Evolutionary conservation across 192 early-diverging fungal genomes (phyloP).

Genomic region (Umbelopsis ramanniana): DNA sequence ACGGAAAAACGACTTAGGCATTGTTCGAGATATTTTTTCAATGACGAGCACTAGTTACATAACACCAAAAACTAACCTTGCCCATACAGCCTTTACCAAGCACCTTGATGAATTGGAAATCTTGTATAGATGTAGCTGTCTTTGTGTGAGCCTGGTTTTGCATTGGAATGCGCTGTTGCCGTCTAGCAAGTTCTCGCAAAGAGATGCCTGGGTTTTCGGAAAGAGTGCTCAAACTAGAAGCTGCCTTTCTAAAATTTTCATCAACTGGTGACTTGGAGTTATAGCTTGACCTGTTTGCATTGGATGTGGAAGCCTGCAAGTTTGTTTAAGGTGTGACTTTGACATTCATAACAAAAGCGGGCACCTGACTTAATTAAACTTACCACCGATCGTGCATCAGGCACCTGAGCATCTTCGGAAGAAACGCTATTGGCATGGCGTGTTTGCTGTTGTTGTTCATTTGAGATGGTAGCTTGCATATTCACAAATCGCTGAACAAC

Average conservation of each 20-base stretch:
- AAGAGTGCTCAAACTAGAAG: constrained; percentile 9
- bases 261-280: neutral
- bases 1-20: neutral
- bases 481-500: constrained; percentile 25
- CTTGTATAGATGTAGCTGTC: constrained; percentile 40
- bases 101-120: constrained; percentile 58
- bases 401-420: constrained; percentile 10
- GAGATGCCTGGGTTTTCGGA: constrained; percentile 16
- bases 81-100: constrained; percentile 66
- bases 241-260: neutral
- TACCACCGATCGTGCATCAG: constrained; percentile 10
- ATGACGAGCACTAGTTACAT: neutral
- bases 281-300: neutral
- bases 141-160: constrained; percentile 15
- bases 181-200: neutral
- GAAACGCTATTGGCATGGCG: neutral
- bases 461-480: constrained; percentile 14
- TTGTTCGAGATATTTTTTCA: neutral
- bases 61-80: constrained; percentile 43
- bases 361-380: constrained; percentile 1
- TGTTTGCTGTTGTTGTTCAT: neutral
- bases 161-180: constrained; percentile 4
- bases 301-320: neutral
- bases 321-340: neutral
- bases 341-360: neutral